Base-by-base conservation (phyloP, 495 filamentous ascomycete genomes). In the Penicillium pulvis region DNA sequence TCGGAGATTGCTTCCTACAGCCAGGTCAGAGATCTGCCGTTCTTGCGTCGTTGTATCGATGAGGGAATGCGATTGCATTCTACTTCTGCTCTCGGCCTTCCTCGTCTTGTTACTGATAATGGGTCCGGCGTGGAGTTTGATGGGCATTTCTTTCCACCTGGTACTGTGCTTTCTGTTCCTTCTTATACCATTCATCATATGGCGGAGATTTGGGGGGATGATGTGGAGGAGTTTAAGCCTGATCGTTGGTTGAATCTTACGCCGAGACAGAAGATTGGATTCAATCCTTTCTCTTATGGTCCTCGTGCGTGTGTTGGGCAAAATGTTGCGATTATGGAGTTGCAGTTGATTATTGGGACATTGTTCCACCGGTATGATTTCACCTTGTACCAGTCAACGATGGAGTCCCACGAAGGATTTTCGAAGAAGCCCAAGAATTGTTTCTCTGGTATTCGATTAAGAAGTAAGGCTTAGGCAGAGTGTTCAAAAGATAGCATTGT, bases 321-420 rank as follows among this genome's bases (percentile, higher is more conserved):
- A 51, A 91, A 90, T 65, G 87, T 93, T 3, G 90, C 90, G 4
- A 88, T 92, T 72, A 91, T 93, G 88, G 90, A 93, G 71, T 73
- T 93, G 78, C 84, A 85, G 59, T 73, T 92, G 46, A 92, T 92
- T 62, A 85, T 87, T 26, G 80, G 81, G 1, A 88, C 86, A 6
- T 84, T 90, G 69, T 87, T 85, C 57, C 66, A 81, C 46, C 69
- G 87, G 45, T 93, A 87, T 68, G 83, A 87, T 19, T 90, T 92
- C 63, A 75, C 78, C 45, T 61, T 91, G 19, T 69, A 81, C 51
- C 86, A 91, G 74, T 17, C 33, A 10, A 66, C 65, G 24, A 75
- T 92, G 81, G 77, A 87, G 59, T 91, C 89, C 0, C 77, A 85
- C 55, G 90, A 93, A 73, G 90, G 90, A 0, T 93, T 93, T 67